phyloP scores from a whole-genome alignment of 1,284 basidiomycete species.

The Cystobasidiaceae sp. region DNA sequence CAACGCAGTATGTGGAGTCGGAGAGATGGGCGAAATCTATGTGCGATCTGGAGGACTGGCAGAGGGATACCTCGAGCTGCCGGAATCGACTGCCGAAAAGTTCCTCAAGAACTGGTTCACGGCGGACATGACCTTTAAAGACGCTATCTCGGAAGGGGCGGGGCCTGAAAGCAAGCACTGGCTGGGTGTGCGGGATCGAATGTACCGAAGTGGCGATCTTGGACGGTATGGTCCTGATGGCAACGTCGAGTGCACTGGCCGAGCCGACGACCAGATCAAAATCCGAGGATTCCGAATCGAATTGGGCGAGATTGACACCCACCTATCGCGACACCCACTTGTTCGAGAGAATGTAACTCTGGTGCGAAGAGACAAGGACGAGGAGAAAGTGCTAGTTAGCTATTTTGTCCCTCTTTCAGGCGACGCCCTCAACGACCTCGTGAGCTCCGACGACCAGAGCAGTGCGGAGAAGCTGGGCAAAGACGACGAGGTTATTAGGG shows the following conservation, averaged over 20 bases:
- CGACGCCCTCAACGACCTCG: slow-evolving; percentile 63
- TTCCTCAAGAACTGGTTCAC: slow-evolving; percentile 92
- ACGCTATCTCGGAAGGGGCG: slow-evolving; percentile 63
- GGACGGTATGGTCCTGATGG: slow-evolving; percentile 92
- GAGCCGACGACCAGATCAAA: slow-evolving; percentile 98
- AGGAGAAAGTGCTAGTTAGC: slow-evolving; percentile 97
- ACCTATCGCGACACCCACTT: slow-evolving; percentile 86
- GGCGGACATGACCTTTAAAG: slow-evolving; percentile 55
- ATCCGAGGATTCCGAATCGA: slow-evolving; percentile 99
- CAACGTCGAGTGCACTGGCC: slow-evolving; percentile 91
- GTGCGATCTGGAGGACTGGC: slow-evolving; percentile 93
- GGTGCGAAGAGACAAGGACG: slow-evolving; percentile 95
- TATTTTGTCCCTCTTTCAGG: slow-evolving; percentile 93
- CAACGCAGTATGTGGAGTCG: slow-evolving; percentile 82
- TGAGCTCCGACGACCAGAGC: slow-evolving; percentile 52
- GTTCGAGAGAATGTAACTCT: slow-evolving; percentile 96
- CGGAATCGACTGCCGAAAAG: slow-evolving; percentile 78
- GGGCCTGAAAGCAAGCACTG: slow-evolving; percentile 70
- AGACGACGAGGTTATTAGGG: slow-evolving; percentile 61
- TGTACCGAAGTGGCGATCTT: slow-evolving; percentile 96
- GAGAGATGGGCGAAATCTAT: slow-evolving; percentile 98
- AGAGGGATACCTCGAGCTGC: slow-evolving; percentile 82
- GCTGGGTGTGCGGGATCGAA: slow-evolving; percentile 95
- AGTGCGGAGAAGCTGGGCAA: slow-evolving; percentile 56
- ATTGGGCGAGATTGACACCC: slow-evolving; percentile 95